Conservation (phyloP, 2,329 filamentous ascomycete genomes). For the Raffaelea arxii region DNA sequence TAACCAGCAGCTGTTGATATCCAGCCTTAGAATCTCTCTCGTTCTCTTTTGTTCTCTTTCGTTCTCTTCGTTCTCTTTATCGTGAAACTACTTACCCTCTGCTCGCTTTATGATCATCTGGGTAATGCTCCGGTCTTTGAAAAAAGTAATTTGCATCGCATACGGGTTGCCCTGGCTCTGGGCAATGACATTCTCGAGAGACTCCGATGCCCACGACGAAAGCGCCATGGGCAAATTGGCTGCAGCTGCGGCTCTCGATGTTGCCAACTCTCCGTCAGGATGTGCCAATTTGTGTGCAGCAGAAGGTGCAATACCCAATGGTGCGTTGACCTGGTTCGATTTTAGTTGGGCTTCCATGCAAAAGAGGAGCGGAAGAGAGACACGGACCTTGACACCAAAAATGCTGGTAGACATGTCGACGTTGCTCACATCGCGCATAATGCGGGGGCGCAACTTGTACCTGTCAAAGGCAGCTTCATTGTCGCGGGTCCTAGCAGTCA, state of each 20-base stretch:
- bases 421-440: too few relatives aligned
- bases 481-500: too few relatives aligned
- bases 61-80: too few relatives aligned
- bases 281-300: slow-evolving; percentile 44
- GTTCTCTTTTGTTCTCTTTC: too few relatives aligned
- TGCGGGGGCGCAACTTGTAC: too few relatives aligned
- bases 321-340: too few relatives aligned
- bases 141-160: slow-evolving; percentile 33
- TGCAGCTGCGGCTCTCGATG: slow-evolving; percentile 33
- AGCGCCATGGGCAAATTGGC: slow-evolving; percentile 35
- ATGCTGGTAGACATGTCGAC: too few relatives aligned
- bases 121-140: slow-evolving; percentile 35
- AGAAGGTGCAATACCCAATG: slow-evolving; percentile 43
- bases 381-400: too few relatives aligned
- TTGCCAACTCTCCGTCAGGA: slow-evolving; percentile 39
- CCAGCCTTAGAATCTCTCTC: too few relatives aligned
- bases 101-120: slow-evolving; percentile 23
- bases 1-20: slow-evolving; percentile 8
- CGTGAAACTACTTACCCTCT: slow-evolving; percentile 27
- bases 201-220: slow-evolving; percentile 33
- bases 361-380: too few relatives aligned
- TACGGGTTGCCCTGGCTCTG: slow-evolving; percentile 17
- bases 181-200: slow-evolving; percentile 34
- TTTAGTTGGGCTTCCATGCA: too few relatives aligned
- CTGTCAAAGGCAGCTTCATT: too few relatives aligned